Evolutionary conservation across 805 yeast genomes (phyloP), one percentile per base, ranked within the genome.

Genomic region (Yarrowia sp.): DNA sequence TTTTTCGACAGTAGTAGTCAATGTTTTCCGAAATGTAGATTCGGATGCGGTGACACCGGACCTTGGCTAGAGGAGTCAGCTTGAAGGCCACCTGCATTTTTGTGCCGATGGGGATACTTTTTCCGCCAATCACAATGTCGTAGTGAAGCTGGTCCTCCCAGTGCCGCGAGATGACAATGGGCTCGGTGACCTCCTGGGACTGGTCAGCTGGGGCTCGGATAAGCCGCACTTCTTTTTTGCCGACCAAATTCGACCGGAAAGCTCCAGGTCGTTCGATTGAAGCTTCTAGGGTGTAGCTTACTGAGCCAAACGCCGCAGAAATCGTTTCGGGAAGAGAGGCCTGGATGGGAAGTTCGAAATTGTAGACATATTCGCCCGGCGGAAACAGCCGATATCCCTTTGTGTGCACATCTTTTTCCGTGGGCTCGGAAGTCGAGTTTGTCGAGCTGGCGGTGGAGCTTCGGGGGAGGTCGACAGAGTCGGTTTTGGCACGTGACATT

Each of bases 71-170:
- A 0, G 98, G 98, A 0, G 90, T 86, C 70, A 95, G 84, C 72
- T 89, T 82, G 78, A 95, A 90, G 1, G 93, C 90, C 9, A 95
- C 81, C 0, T 98, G 98, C 65, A 95, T 79, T 72, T 85, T 87
- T 2, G 94, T 87, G 75, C 96, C 92, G 61, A 95, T 81, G 9
- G 96, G 87, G 66, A 95, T 86, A 34, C 92, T 88, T 76, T 94
- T 95, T 34, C 97, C 91, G 1, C 96, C 96, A 66, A 95, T 88
- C 19, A 92, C 87, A 52, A 95, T 92, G 74, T 95, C 98, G 75
- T 95, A 95, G 72, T 88, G 87, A 39, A 95, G 78, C 75, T 90
- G 91, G 75, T 91, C 92, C 76, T 94, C 98, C 99, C 99, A 95
- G 71, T 91, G 94, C 69, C 96, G 83, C 34, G 89, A 83, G 43